A percentile compares a stretch with the other conserved stretches of the same genome.
Evolutionary conservation across 306 rosid species (phyloP).

Genomic region (Cotoneaster glaucophyllus): DNA sequence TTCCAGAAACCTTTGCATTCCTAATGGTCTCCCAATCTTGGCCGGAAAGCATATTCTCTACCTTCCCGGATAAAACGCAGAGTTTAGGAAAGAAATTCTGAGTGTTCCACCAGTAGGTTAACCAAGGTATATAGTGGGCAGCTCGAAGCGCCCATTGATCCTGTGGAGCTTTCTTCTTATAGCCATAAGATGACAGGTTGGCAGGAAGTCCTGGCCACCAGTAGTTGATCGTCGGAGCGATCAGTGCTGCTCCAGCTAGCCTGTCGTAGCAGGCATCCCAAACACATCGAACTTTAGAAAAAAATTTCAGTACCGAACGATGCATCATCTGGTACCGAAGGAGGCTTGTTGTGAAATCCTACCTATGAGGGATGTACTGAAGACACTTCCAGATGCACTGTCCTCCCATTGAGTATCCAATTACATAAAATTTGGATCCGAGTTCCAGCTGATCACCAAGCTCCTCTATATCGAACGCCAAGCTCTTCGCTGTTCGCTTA

Average conservation of each 20-base stretch:
- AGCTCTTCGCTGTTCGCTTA: constrained; percentile 21
- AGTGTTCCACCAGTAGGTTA: constrained; percentile 50
- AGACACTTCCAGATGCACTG: constrained; percentile 25
- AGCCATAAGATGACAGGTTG: constrained; percentile 28
- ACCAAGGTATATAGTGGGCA: constrained; percentile 44
- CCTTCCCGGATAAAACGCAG: constrained; percentile 17
- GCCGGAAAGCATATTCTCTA: constrained; percentile 19
- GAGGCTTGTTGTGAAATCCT: not conserved
- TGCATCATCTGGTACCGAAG: too few relatives aligned
- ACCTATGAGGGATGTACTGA: constrained; percentile 24
- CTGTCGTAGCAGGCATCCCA: constrained; percentile 15
- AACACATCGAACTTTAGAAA: not conserved
- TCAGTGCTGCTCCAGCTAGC: constrained; percentile 43
- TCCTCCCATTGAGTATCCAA: constrained; percentile 25
- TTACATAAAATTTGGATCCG: constrained; percentile 26
- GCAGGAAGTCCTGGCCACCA: constrained; percentile 55
- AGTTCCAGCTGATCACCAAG: constrained; percentile 22
- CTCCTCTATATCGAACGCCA: constrained; percentile 30
- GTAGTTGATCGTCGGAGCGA: constrained; percentile 45
- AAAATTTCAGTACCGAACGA: not conserved
- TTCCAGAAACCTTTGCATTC: not conserved
- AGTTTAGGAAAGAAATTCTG: constrained; percentile 44
- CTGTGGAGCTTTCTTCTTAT: constrained; percentile 18
- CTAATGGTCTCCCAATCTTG: constrained; percentile 29
- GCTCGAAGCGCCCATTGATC: constrained; percentile 52